Evolutionary conservation across 306 rosid genomes (phyloP), one percentile per base, ranked within the genome.

Genomic region (Canavalia gladiata): DNA sequence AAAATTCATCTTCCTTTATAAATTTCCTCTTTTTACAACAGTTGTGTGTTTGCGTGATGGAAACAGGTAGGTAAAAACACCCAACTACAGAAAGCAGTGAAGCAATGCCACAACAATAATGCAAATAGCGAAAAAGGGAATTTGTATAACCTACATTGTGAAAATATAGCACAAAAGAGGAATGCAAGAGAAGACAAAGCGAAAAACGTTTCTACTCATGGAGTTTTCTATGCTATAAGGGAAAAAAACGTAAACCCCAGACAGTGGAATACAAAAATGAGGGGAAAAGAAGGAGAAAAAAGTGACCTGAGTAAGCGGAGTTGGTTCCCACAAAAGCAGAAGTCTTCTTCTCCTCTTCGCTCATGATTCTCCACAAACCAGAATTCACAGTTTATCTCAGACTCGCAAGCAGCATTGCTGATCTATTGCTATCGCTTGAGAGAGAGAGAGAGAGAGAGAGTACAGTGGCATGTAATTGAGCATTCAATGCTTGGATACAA

Each of bases 301-400:
- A 60, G 81, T 46, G 18, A 86, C 98, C 97, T 68, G 88, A 72
- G 75, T 74, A 79, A 46, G 52, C 60, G n/a, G 90, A 75, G 72
- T 86, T 90, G 80, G 90, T 81, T 64, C 73, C 81, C 25, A 87
- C 64, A 59, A 84, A 62, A 28, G 50, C 18, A 37, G 10, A 68
- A 42, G 72, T 65, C 42, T 87, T 89, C 46, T 75, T 87, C 52
- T 94, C 84, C 47, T 89, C 70, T 84, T 84, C 68, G 81, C 59
- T 86, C 94, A 90, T 88, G 75, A 75, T 88, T 74, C 77, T 71
- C 37, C 72, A 7, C 55, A 54, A 12, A 55, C n/a, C 69, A 72
- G 35, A 73, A 78, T 52, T 54, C 28, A 31, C 47, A 54, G 84
- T 72, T 74, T 72, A 63, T 81, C 71, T 64, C 63, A 82, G 83